Percentiles rank a stretch among this genome's conserved stretches.
Conservation (phyloP, 1,284 basidiomycete species). For the Moesziomyces aphidis region DNA sequence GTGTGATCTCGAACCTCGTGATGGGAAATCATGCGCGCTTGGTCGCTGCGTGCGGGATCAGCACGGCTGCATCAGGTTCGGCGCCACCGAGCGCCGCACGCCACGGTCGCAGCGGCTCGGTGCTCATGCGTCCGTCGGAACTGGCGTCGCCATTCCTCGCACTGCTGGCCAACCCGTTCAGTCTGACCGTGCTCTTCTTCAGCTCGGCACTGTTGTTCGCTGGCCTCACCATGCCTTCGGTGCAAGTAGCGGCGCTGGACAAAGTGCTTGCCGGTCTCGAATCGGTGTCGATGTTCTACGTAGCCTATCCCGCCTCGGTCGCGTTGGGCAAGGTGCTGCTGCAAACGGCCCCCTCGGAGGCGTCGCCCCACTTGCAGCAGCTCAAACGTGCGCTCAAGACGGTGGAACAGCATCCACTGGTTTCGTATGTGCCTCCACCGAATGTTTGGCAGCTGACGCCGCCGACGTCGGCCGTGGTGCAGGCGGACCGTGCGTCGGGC, state of each 20-base stretch:
- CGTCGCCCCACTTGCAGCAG: constrained; percentile 35
- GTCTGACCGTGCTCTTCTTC: constrained; percentile 65
- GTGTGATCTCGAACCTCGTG: constrained; percentile 55
- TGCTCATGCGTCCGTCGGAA: constrained; percentile 52
- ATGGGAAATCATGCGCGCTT: constrained; percentile 62
- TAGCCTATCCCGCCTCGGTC: constrained; percentile 59
- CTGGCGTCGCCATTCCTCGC: constrained; percentile 49
- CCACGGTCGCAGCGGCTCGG: constrained; percentile 50
- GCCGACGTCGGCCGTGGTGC: constrained; percentile 50
- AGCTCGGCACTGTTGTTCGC: constrained; percentile 52
- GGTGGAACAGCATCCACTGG: constrained; percentile 60
- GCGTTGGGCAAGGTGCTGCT: constrained; percentile 63
- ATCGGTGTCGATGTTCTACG: constrained; percentile 62
- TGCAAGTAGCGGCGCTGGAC: constrained; percentile 64
- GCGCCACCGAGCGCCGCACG: constrained; percentile 26
- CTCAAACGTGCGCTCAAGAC: constrained; percentile 47
- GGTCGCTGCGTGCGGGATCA: constrained; percentile 64
- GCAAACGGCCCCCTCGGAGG: constrained; percentile 56
- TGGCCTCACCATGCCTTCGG: constrained; percentile 53
- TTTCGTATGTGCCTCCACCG: constrained; percentile 52
- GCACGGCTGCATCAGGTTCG: constrained; percentile 50
- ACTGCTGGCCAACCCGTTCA: constrained; percentile 64
- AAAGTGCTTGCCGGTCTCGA: constrained; percentile 66
- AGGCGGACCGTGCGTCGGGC: constrained; percentile 36
- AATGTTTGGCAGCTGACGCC: constrained; percentile 66